Conservation (phyloP, 2,329 filamentous ascomycete species). For the Paraphoma chrysanthemicola region DNA sequence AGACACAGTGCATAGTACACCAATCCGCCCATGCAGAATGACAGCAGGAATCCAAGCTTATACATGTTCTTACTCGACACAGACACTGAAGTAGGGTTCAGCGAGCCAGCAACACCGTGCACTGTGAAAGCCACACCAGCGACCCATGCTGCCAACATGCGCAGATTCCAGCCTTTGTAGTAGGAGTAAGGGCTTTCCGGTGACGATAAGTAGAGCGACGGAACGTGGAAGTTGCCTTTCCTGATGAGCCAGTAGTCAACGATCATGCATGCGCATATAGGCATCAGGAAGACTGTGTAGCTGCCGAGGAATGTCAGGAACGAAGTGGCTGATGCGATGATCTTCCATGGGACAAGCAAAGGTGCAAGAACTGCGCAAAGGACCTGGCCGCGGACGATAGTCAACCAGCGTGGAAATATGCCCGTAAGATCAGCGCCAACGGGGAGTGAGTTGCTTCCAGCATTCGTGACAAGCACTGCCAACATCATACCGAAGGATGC, state of each 20-base stretch:
- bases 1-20: slow-evolving; percentile 22
- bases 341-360: slow-evolving; percentile 33
- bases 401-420: slow-evolving; percentile 34
- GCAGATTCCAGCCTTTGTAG: slow-evolving; percentile 27
- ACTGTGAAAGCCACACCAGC: slow-evolving; percentile 26
- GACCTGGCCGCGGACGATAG: slow-evolving; percentile 31
- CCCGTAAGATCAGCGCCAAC: slow-evolving; percentile 32
- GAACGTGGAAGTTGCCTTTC: slow-evolving; percentile 28
- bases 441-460: slow-evolving; percentile 35
- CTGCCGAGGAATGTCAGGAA: slow-evolving; percentile 37
- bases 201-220: slow-evolving; percentile 17
- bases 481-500: slow-evolving; percentile 33
- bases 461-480: slow-evolving; percentile 32
- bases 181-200: slow-evolving; percentile 20
- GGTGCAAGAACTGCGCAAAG: slow-evolving; percentile 24
- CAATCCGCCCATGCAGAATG: slow-evolving; percentile 17
- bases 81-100: slow-evolving; percentile 19
- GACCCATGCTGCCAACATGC: slow-evolving; percentile 25
- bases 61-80: slow-evolving; percentile 26
- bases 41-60: slow-evolving; percentile 23
- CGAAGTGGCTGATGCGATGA: slow-evolving; percentile 27
- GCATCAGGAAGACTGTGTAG: slow-evolving; percentile 36
- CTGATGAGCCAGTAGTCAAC: slow-evolving; percentile 25
- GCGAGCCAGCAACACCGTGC: slow-evolving; percentile 22
- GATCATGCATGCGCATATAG: slow-evolving; percentile 28